Evolutionary conservation across 768 basidiomycete genomes (phyloP).

Genomic region (Suillus brevipes): DNA sequence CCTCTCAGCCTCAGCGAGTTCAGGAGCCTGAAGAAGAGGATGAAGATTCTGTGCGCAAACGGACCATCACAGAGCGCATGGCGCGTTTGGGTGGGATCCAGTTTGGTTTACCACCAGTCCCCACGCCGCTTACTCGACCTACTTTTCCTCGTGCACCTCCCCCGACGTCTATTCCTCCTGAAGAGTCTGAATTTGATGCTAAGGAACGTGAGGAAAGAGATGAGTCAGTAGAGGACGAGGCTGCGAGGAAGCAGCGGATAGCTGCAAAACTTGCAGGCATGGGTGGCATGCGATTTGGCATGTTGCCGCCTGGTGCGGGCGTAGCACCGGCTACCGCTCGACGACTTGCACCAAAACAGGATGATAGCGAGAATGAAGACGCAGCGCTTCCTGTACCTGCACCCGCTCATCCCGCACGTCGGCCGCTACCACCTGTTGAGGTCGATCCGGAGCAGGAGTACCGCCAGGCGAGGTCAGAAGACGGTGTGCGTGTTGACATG

Average conservation of each 20-base stretch:
- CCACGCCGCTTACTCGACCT: constrained; percentile 37
- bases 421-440: constrained; percentile 24
- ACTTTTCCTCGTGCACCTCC: constrained; percentile 39
- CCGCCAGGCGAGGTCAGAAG: constrained; percentile 47
- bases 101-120: constrained; percentile 66
- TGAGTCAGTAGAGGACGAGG: constrained; percentile 63
- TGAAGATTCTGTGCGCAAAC: constrained; percentile 53
- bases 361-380: constrained; percentile 33
- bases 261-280: constrained; percentile 53
- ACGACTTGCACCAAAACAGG: constrained; percentile 18
- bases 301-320: constrained; percentile 40
- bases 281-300: constrained; percentile 60
- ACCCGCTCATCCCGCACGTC: constrained; percentile 33
- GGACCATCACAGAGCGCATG: constrained; percentile 92
- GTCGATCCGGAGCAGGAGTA: constrained; percentile 10
- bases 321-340: constrained; percentile 19
- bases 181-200: constrained; percentile 24
- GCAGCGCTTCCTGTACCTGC: constrained; percentile 27
- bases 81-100: constrained; percentile 86
- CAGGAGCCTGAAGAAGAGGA: constrained; percentile 31
- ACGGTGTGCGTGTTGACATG: constrained; percentile 63
- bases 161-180: constrained; percentile 33
- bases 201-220: constrained; percentile 27
- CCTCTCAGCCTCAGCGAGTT: constrained; percentile 1
- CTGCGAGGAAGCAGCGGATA: constrained; percentile 54